phyloP scores from a whole-genome alignment of 768 basidiomycete species.

The Kwoniella dejecticola region DNA sequence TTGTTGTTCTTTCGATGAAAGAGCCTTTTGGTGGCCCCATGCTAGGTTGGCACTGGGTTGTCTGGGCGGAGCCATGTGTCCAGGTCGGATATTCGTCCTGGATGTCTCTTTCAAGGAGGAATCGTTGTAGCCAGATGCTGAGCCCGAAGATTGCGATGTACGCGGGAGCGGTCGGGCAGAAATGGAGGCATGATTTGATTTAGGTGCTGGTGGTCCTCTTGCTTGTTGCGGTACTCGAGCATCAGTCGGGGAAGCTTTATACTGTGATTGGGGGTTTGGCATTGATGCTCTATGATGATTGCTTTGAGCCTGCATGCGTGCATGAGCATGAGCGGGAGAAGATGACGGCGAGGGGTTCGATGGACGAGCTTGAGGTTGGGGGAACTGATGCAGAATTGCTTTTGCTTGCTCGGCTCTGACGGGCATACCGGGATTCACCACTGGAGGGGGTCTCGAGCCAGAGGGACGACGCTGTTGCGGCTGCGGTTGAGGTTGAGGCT shows the following conservation, averaged over 20 bases:
- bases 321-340: neutral
- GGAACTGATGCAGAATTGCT: conserved; percentile 5
- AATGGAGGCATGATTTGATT: conserved; percentile 13
- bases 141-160: conserved; percentile 6
- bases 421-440: conserved; percentile 27
- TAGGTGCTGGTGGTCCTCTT: neutral
- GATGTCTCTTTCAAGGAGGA: conserved; percentile 16
- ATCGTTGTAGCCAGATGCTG: neutral
- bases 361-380: conserved; percentile 10
- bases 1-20: conserved; percentile 27
- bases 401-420: conserved; percentile 17
- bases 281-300: conserved; percentile 22
- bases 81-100: conserved; percentile 14
- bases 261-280: conserved; percentile 7
- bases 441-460: conserved; percentile 16
- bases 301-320: too few species aligned
- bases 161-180: conserved; percentile 14
- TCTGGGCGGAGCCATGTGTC: conserved; percentile 22
- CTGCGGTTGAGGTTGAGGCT: neutral
- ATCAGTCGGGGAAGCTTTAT: neutral
- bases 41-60: conserved; percentile 28
- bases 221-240: neutral
- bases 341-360: neutral
- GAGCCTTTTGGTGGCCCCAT: conserved; percentile 28
- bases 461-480: conserved; percentile 4